These are phyloP conservation scores for Scedosporium apiospermum DNA, from an alignment of 2,329 filamentous ascomycete species.

Conservation along the genomic window DNA sequence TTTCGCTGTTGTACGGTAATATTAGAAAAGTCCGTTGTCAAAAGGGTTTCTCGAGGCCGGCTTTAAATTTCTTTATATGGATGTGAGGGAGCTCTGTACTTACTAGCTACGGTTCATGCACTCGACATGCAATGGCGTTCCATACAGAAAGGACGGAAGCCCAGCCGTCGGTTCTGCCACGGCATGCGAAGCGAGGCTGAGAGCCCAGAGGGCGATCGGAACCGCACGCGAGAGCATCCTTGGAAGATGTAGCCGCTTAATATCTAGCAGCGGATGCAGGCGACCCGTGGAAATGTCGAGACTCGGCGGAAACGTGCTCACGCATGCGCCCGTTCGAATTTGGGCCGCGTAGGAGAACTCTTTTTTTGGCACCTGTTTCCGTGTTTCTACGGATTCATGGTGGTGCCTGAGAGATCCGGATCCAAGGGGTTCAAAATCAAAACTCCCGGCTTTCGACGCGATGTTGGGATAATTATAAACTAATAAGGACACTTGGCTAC, in stretches of 20 bases:
- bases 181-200: background rate
- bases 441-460: background rate
- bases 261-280: no score
- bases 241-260: background rate
- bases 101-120: constrained; percentile 68
- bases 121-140: constrained; percentile 57
- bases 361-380: background rate
- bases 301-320: background rate
- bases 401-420: background rate
- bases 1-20: constrained; percentile 50
- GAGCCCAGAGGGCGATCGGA: background rate
- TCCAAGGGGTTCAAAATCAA: background rate
- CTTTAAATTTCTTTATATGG: background rate
- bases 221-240: background rate
- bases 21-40: background rate
- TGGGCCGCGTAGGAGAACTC: background rate
- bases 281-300: background rate
- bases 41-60: background rate
- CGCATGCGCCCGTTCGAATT: background rate
- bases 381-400: background rate
- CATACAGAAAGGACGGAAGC: constrained; percentile 50
- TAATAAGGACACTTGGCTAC: background rate
- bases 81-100: constrained; percentile 20
- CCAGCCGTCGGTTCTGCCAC: background rate
- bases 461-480: background rate